Percentiles rank a stretch among this genome's conserved stretches.
These are phyloP conservation scores for Linum usitatissimum DNA, from an alignment of 345 rosid genomes.

Conservation along the genomic window DNA sequence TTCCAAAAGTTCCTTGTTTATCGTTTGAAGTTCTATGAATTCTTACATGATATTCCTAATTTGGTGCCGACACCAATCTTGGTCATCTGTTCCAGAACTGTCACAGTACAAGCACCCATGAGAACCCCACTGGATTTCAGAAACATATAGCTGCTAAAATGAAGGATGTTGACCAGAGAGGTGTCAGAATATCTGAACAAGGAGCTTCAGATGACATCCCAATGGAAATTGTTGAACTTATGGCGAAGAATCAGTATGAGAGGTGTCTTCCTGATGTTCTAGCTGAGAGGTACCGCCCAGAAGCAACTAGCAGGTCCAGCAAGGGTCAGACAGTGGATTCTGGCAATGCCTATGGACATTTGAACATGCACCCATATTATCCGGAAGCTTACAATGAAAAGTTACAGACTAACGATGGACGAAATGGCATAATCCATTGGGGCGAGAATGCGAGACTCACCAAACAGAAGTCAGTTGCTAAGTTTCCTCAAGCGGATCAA, in stretches of 20 bases:
- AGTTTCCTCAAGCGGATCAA: conserved; percentile 30
- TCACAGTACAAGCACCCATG: conserved; percentile 35
- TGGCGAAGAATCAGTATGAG: conserved; percentile 87
- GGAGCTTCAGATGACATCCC: conserved; percentile 67
- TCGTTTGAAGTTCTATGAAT: neutral
- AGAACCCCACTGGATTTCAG: conserved; percentile 28
- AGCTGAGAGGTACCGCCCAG: conserved; percentile 28
- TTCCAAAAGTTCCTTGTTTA: conserved; percentile 1
- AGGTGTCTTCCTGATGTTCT: conserved; percentile 67
- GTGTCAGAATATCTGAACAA: conserved; percentile 39
- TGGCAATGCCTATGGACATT: conserved; percentile 30
- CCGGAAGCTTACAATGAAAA: conserved; percentile 33
- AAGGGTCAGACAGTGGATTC: conserved; percentile 34
- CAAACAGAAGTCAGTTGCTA: conserved; percentile 31
- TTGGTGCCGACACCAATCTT: conserved; percentile 9
- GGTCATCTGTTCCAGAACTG: conserved; percentile 37
- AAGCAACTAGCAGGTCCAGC: conserved; percentile 23
- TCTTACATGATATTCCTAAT: conserved; percentile 4
- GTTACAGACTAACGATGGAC: conserved; percentile 28
- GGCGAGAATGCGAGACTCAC: conserved; percentile 22
- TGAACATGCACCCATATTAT: conserved; percentile 26
- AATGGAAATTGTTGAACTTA: conserved; percentile 89
- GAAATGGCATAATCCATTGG: conserved; percentile 24
- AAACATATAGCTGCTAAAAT: conserved; percentile 21
- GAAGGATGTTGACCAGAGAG: conserved; percentile 27